Evolutionary conservation across 768 basidiomycete species (phyloP).

Genomic region (Scleroderma bovista): DNA sequence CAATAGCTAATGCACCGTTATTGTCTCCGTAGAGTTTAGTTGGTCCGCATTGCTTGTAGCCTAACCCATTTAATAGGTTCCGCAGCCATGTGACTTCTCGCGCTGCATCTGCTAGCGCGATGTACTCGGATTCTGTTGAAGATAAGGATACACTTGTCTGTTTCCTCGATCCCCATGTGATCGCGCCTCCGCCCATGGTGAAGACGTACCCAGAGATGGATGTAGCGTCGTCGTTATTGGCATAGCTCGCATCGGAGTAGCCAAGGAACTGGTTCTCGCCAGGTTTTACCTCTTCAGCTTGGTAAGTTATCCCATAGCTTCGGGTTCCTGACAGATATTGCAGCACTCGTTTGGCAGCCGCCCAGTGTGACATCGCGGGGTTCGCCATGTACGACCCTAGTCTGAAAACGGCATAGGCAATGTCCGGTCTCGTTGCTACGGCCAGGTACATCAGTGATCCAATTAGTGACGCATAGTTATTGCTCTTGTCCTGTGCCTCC

Average conservation of each 20-base stretch:
- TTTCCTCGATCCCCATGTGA: conserved; percentile 29
- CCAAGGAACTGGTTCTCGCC: conserved; percentile 5
- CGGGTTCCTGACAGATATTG: conserved; percentile 9
- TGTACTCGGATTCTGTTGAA: conserved; percentile 3
- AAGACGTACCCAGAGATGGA: conserved; percentile 23
- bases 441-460: conserved; percentile 22
- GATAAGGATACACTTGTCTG: conserved; percentile 21
- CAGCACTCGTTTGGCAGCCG: conserved; percentile 8
- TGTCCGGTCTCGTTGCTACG: conserved; percentile 8
- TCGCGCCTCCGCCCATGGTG: conserved; percentile 23
- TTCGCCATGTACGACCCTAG: conserved; percentile 9
- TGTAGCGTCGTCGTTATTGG: conserved; percentile 14
- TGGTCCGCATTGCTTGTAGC: conserved; percentile 13
- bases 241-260: conserved; percentile 25
- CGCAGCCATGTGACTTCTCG: conserved; percentile 10
- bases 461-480: conserved; percentile 1
- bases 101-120: conserved; percentile 1
- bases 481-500: neutral
- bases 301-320: neutral
- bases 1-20: conserved; percentile 24
- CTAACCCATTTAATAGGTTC: conserved; percentile 30
- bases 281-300: neutral
- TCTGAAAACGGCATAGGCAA: conserved; percentile 4
- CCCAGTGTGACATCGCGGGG: conserved; percentile 7
- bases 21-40: conserved; percentile 16